Base-by-base conservation (phyloP, 225 moss, liverwort and hornwort genomes). In the Ulota crispa region DNA sequence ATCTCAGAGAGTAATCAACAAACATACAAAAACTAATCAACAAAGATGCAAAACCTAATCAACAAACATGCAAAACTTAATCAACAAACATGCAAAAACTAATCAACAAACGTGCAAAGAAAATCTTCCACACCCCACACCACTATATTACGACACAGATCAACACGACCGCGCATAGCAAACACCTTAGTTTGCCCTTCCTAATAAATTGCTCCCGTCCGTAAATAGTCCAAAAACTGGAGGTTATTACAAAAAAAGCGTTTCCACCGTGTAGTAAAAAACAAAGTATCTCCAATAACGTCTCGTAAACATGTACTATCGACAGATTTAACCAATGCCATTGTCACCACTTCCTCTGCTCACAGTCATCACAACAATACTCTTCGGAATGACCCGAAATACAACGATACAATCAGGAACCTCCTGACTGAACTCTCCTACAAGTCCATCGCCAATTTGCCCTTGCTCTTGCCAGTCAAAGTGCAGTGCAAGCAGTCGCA, bases 301-400 rank as follows among this genome's bases (percentile, higher is more conserved):
- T 79, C 26, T 90, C 83, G 1, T 85, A 82, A 18, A 84, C 77
- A 6, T 88, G 82, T 21, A 84, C 86, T 14, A 88, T 82, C 26
- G 84, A 84, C 74, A 90, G 90, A 90, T 27, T 80, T 88, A 61
- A 88, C 86, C 21, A 77, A 86, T 21, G 88, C 84, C 23, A 77
- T 76, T 41, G 86, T 86, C 60, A 90, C 86, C 60, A 82, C 80
- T 20, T 86, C 81, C 73, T 90, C 88, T 14, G 77, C 82, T 66
- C 88, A 88, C 53, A 88, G 82, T 32, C 85, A 89, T 12, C 87
- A 87, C 23, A 85, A 90, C 74, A 87, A 87, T 36, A 83, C 79
- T 39, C 84, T 86, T 15, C 86, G 82, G 84, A 88, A 88, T 60
- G 87, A 88, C 30, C 83, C 86, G 16, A 85, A 85, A 30, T 76